phyloP scores from a whole-genome alignment of 2,329 filamentous ascomycete species.

The Fusarium tupiense region DNA sequence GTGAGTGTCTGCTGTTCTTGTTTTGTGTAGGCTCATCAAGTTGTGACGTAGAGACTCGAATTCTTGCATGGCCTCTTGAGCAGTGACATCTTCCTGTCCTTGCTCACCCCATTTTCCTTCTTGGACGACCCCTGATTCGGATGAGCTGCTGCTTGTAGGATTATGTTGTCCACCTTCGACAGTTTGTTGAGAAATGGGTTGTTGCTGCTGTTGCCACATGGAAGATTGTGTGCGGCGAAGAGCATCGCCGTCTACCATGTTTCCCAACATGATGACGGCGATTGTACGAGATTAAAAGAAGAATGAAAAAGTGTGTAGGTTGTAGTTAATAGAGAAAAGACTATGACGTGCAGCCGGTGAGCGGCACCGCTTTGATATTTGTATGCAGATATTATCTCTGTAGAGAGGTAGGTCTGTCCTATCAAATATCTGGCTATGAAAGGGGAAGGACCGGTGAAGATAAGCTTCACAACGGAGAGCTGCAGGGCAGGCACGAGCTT shows the following conservation, averaged over 20 bases:
- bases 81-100: conserved; percentile 47
- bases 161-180: conserved; percentile 16
- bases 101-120: conserved; percentile 50
- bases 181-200: conserved; percentile 36
- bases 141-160: conserved; percentile 23
- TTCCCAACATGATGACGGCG: conserved; percentile 46
- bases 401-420: background rate
- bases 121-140: conserved; percentile 28
- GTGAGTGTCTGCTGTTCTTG: conserved; percentile 49
- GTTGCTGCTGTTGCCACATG: conserved; percentile 29
- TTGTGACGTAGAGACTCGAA: conserved; percentile 49
- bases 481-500: conserved; percentile 3
- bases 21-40: conserved; percentile 48
- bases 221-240: conserved; percentile 47
- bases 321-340: background rate
- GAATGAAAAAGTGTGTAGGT: background rate
- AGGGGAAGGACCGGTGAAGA: conserved; percentile 5
- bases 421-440: background rate
- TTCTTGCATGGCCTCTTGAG: conserved; percentile 48
- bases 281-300: background rate
- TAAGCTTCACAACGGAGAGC: conserved; percentile 7
- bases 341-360: background rate
- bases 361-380: conserved; percentile 1
- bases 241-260: conserved; percentile 45
- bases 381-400: conserved; percentile 13